Evolutionary conservation across 805 yeast species (phyloP).

Genomic region (Saturnispora kantuleensis): DNA sequence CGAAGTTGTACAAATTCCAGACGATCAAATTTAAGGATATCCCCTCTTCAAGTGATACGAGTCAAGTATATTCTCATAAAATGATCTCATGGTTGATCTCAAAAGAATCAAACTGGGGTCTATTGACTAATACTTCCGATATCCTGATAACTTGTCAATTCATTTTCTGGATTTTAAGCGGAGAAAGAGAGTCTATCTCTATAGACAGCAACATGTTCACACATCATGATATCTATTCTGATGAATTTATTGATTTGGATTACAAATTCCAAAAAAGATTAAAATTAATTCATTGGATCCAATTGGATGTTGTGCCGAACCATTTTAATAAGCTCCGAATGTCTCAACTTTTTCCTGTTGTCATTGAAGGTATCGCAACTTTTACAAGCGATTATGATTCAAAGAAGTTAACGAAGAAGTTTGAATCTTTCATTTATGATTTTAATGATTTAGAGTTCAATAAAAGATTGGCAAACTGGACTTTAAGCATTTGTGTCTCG

Average conservation of each 20-base stretch:
- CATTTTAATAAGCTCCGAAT: background rate
- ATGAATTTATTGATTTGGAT: background rate
- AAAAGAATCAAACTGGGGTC: conserved; percentile 5
- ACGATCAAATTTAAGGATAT: conserved; percentile 20
- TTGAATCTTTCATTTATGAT: conserved; percentile 1
- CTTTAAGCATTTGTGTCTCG: conserved; percentile 1
- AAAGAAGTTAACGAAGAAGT: background rate
- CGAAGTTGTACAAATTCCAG: conserved; percentile 26
- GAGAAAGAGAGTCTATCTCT: background rate
- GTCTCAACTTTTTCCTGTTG: background rate
- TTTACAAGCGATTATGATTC: background rate
- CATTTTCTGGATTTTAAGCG: conserved; percentile 11
- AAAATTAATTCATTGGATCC: background rate
- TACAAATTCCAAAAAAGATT: background rate
- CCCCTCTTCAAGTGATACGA: conserved; percentile 2
- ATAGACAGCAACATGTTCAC: background rate
- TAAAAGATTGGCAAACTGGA: background rate
- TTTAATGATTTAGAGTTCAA: background rate
- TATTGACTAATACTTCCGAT: background rate
- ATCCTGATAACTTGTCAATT: conserved; percentile 5
- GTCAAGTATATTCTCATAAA: conserved; percentile 18
- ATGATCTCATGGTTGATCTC: conserved; percentile 38
- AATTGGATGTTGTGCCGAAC: conserved; percentile 1
- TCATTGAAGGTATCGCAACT: background rate
- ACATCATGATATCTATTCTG: background rate